phyloP scores from a whole-genome alignment of 2,329 filamentous ascomycete species.

The Rhinocladiella similis region DNA sequence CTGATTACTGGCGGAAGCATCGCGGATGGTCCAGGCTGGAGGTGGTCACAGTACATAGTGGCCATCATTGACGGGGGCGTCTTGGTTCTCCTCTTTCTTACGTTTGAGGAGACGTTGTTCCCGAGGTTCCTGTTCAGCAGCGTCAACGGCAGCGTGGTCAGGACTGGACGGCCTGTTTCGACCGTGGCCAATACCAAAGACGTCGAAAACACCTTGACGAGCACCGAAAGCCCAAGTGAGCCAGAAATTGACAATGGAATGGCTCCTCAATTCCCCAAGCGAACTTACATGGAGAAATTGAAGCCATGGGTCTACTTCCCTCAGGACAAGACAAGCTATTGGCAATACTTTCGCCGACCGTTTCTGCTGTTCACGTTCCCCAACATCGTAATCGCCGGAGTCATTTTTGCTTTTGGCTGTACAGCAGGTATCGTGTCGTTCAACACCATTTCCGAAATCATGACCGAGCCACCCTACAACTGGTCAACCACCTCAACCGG shows the following conservation, averaged over 20 bases:
- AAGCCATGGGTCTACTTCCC: slow-evolving; percentile 22
- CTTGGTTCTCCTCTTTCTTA: slow-evolving; percentile 34
- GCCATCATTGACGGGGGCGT: slow-evolving; percentile 33
- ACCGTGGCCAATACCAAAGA: background rate
- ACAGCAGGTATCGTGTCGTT: slow-evolving; percentile 44
- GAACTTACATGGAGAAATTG: slow-evolving; percentile 31
- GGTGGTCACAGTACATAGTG: slow-evolving; percentile 37
- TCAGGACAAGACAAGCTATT: slow-evolving; percentile 39
- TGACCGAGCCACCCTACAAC: slow-evolving; percentile 33
- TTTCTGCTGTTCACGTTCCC: slow-evolving; percentile 43
- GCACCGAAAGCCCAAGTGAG: slow-evolving; percentile 8
- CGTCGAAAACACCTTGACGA: background rate
- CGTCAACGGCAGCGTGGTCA: slow-evolving; percentile 18
- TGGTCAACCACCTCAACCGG: slow-evolving; percentile 33
- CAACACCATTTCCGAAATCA: slow-evolving; percentile 34
- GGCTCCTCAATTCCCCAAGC: slow-evolving; percentile 22
- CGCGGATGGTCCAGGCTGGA: slow-evolving; percentile 36
- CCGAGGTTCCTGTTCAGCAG: slow-evolving; percentile 24
- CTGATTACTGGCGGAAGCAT: slow-evolving; percentile 36
- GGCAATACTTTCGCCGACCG: slow-evolving; percentile 42
- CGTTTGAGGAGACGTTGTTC: slow-evolving; percentile 38
- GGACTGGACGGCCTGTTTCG: background rate
- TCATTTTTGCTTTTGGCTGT: slow-evolving; percentile 44
- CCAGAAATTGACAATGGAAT: slow-evolving; percentile 30
- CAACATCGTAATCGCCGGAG: slow-evolving; percentile 40